These are phyloP conservation scores for Tuber umbilicatum DNA, from an alignment of 495 filamentous ascomycete genomes.

Conservation along the genomic window DNA sequence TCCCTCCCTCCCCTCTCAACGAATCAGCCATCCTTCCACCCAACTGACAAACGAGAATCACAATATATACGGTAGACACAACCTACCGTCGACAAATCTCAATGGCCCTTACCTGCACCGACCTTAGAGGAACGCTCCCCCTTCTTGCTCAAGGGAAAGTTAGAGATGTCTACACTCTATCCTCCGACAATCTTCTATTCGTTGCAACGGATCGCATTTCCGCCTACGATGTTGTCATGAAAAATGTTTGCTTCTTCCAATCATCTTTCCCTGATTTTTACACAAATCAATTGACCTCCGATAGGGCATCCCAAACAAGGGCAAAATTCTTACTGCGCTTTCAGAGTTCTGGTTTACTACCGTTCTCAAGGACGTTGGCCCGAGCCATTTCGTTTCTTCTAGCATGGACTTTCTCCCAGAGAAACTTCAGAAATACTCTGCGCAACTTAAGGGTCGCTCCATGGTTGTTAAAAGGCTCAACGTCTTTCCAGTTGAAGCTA, in stretches of 20 bases:
- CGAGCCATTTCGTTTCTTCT: slow-evolving; percentile 68
- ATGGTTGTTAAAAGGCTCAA: slow-evolving; percentile 77
- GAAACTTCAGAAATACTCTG: slow-evolving; percentile 47
- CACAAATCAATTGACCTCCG: slow-evolving; percentile 1
- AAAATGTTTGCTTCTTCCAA: slow-evolving; percentile 54
- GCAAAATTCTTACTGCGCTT: slow-evolving; percentile 73
- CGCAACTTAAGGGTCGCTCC: slow-evolving; percentile 58
- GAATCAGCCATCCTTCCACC: neutral
- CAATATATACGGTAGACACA: neutral
- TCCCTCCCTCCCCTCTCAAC: neutral
- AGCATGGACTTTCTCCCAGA: slow-evolving; percentile 50
- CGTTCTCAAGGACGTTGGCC: slow-evolving; percentile 59
- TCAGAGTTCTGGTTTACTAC: slow-evolving; percentile 74
- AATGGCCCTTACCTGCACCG: slow-evolving; percentile 49
- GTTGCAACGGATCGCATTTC: slow-evolving; percentile 88
- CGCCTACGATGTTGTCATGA: slow-evolving; percentile 87
- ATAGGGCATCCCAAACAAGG: slow-evolving; percentile 77
- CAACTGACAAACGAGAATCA: neutral
- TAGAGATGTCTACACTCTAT: slow-evolving; percentile 70
- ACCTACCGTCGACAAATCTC: slow-evolving; percentile 5
- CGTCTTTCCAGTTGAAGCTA: slow-evolving; percentile 83
- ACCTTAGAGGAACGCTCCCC: slow-evolving; percentile 52
- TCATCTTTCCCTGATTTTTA: neutral
- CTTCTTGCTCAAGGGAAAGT: slow-evolving; percentile 68
- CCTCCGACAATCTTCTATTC: slow-evolving; percentile 73